Evolutionary conservation across 2,329 filamentous ascomycete species (phyloP), one percentile per base, ranked within the genome.

Genomic region (Colletotrichum musicola): DNA sequence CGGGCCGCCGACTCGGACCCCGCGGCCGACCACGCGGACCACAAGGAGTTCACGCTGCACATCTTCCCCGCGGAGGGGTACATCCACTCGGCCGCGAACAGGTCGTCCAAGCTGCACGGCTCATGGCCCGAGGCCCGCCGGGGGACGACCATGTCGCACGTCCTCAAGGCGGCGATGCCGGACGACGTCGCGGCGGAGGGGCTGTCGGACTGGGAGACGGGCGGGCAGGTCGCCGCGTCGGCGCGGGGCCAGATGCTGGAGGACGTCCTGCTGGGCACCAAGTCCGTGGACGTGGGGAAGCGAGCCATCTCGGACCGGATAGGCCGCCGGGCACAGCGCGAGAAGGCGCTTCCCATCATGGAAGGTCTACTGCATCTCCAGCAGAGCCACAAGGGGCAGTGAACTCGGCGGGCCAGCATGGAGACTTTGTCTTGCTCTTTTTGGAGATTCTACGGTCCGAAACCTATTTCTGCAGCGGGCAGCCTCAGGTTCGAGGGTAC

Each of bases 201-300:
- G 4, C 74, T 86, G 38, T 77, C 77, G 25, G 81, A 85, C 71
- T 87, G 85, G 85, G 77, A 78, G 56, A 72, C 72, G 10, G 73
- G 74, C 22, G 74, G 74, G 9, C 72, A 74, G 70, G 61, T 71
- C 51, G 69, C 72, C 30, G 71, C 72, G 49, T 70, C 71, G 18
- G 68, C 63, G 27, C 69, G 55, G 46, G 63, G 58, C 42, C 69
- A 70, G 62, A 73, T 74, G 16, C 59, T 78, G 18, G 75, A 76
- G 38, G 70, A 72, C 5, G 53, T 71, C 27, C 64, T 72, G 0
- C 69, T 72, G 20, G 70, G 70, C 35, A 54, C 47, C 35, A 68
- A 68, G 51, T 61, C 71, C 1, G 14, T 62, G 55, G 70, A 70
- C 25, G 50, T 50, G 18, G 54, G 46, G n/a, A 68, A 49, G 44